A percentile compares a stretch with the other conserved stretches of the same genome.
These are phyloP conservation scores for Polyporus arcularius DNA, from an alignment of 768 basidiomycete species.

Conservation along the genomic window DNA sequence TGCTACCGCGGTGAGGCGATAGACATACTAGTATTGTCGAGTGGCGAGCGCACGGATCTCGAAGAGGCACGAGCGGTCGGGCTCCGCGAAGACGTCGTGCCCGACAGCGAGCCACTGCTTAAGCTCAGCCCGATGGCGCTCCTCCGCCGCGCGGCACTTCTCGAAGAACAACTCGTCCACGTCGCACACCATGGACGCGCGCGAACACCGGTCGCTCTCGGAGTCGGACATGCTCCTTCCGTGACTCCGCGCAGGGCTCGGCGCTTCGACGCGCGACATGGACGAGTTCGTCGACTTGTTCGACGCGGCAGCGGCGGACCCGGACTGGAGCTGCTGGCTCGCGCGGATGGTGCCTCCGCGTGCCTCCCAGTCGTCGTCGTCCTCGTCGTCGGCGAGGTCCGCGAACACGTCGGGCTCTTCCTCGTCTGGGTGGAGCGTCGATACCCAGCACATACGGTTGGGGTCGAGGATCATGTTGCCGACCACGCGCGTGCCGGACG, in stretches of 20 bases:
- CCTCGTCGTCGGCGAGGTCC: constrained; percentile 89
- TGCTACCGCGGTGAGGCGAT: background rate
- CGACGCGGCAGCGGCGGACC: constrained; percentile 24
- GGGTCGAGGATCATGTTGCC: constrained; percentile 99
- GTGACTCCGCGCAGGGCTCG: constrained; percentile 63
- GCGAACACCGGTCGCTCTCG: constrained; percentile 77
- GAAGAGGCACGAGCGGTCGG: constrained; percentile 67
- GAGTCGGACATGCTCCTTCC: constrained; percentile 72
- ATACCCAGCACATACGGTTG: constrained; percentile 92
- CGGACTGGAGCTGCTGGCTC: constrained; percentile 35
- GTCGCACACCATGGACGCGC: constrained; percentile 77
- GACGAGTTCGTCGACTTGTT: constrained; percentile 30
- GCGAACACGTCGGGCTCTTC: constrained; percentile 97
- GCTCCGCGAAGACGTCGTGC: constrained; percentile 33
- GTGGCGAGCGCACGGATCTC: constrained; percentile 86
- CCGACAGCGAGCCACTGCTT: constrained; percentile 63
- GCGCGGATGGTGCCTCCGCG: constrained; percentile 83
- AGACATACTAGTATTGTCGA: constrained; percentile 65
- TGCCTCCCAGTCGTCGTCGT: constrained; percentile 73
- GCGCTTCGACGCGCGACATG: constrained; percentile 32
- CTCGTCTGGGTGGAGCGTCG: constrained; percentile 80
- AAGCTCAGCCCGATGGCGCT: constrained; percentile 82
- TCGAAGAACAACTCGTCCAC: constrained; percentile 75
- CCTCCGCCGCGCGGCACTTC: constrained; percentile 74
- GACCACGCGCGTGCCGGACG: constrained; percentile 82